phyloP scores from a whole-genome alignment of 169 alveolate species.

The Cryptosporidium meleagridis region DNA sequence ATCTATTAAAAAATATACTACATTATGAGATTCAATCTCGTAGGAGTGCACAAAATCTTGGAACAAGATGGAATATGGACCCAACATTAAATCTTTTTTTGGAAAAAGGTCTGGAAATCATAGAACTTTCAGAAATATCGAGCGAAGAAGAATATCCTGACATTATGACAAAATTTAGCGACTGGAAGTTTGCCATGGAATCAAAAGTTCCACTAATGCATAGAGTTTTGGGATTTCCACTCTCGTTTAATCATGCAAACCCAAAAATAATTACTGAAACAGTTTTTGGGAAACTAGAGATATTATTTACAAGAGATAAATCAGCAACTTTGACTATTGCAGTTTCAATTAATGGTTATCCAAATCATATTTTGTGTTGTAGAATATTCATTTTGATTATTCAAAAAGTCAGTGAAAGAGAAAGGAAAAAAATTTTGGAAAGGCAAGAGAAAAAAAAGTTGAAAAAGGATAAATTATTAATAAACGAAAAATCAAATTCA shows the following conservation, averaged over 20 bases:
- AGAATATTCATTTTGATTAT: conserved; percentile 52
- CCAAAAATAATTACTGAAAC: conserved; percentile 51
- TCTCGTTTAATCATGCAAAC: conserved; percentile 59
- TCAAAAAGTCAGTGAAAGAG: conserved; percentile 71
- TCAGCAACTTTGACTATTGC: conserved; percentile 58
- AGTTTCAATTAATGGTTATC: conserved; percentile 49
- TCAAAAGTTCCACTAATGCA: conserved; percentile 85
- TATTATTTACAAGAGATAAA: conserved; percentile 52
- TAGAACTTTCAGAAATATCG: conserved; percentile 82
- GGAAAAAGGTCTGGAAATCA: conserved; percentile 82
- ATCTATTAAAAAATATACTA: conserved; percentile 29
- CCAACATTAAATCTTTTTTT: conserved; percentile 80
- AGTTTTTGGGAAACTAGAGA: conserved; percentile 39
- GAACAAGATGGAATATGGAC: conserved; percentile 85
- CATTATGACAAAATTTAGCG: conserved; percentile 81
- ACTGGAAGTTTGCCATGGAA: conserved; percentile 84
- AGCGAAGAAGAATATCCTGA: conserved; percentile 80
- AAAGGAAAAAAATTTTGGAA: conserved; percentile 42
- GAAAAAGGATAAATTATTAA: not conserved
- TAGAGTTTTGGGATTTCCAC: conserved; percentile 73
- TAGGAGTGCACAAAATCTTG: conserved; percentile 85
- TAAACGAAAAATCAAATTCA: not conserved
- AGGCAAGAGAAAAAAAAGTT: conserved; percentile 17
- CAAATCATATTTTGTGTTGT: conserved; percentile 24
- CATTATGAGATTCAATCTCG: conserved; percentile 74